These are phyloP conservation scores for Piper betle DNA, from an alignment of 164 flowering plant genomes.

Conservation along the genomic window DNA sequence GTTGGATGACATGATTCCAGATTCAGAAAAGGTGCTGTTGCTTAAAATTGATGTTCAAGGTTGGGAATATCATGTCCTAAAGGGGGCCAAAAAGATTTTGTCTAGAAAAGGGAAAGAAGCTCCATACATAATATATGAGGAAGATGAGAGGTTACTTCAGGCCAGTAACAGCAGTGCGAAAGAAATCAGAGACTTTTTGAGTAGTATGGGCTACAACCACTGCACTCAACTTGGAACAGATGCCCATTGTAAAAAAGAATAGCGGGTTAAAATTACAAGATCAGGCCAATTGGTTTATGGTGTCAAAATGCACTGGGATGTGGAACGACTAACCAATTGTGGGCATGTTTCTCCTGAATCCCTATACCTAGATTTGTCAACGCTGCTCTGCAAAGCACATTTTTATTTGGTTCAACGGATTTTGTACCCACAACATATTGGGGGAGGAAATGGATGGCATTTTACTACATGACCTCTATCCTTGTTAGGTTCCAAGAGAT, in stretches of 20 bases:
- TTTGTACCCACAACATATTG: too few relatives aligned
- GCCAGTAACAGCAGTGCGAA: conserved; percentile 81
- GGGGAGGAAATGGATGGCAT: too few relatives aligned
- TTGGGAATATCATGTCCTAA: conserved; percentile 92
- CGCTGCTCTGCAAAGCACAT: too few relatives aligned
- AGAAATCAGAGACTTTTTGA: conserved; percentile 69
- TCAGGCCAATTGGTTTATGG: too few relatives aligned
- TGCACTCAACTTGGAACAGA: conserved; percentile 85
- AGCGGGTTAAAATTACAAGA: too few relatives aligned
- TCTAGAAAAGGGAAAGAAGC: conserved; percentile 71
- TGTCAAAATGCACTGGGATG: too few relatives aligned
- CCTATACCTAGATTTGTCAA: too few relatives aligned
- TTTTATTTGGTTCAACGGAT: too few relatives aligned
- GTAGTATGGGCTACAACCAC: conserved; percentile 53
- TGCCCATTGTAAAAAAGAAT: conserved; percentile 81
- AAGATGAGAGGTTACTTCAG: conserved; percentile 75
- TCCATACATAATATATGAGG: conserved; percentile 86
- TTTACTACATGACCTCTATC: too few relatives aligned
- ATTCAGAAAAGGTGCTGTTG: conserved; percentile 50
- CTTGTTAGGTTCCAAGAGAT: too few relatives aligned
- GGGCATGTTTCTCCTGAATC: too few relatives aligned
- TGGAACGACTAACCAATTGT: too few relatives aligned
- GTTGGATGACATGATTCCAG: conserved; percentile 71
- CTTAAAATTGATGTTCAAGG: conserved; percentile 97
- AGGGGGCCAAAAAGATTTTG: conserved; percentile 66